Base-by-base conservation (phyloP, 495 filamentous ascomycete genomes). In the Podospora sp. region DNA sequence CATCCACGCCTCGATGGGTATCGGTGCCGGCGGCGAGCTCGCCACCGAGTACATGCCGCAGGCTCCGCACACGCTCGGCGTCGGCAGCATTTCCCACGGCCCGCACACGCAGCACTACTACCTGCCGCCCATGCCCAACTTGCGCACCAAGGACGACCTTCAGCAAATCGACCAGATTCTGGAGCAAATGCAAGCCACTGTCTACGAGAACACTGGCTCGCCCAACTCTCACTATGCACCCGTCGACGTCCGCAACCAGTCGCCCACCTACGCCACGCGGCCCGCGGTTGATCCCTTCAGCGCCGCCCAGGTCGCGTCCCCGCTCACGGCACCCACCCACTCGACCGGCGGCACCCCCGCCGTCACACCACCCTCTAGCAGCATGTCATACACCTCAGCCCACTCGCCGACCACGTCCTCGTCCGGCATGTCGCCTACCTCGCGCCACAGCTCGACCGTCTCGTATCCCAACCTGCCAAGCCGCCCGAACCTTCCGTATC, bases 71-170 rank as follows among this genome's bases (percentile, higher is more conserved):
- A 77, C 83, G 16, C 82, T 87, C 55, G 75, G 79, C 60, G 65
- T 73, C 20, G 73, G 73, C 49, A 72, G 70, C 60, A 83, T 81
- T 66, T 85, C 84, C 26, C 83, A 87, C 67, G 84, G 82, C 63
- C 84, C 85, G 11, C 82, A 88, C 40, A 84, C 85, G 24, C 85
- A 89, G 71, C 85, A 86, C 40, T 89, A 90, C 60, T 96, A 94
- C 73, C 84, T 98, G 22, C 94, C 94, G 24, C 87, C 90, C 7
- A 89, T 94, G 83, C 88, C 90, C 18, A 93, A 96, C 67, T 82
- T 97, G 46, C 88, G 93, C 68, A 97, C 93, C 63, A 97, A 98
- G 86, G 92, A 86, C 70, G 94, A 99, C 69, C 82, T 99, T 25
- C 83, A 93, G 73, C 90, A 94, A 75, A 91, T 97, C 74, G 94